Conservation (phyloP, 2,329 filamentous ascomycete genomes). For the Parasarocladium wereldwijsianum region DNA sequence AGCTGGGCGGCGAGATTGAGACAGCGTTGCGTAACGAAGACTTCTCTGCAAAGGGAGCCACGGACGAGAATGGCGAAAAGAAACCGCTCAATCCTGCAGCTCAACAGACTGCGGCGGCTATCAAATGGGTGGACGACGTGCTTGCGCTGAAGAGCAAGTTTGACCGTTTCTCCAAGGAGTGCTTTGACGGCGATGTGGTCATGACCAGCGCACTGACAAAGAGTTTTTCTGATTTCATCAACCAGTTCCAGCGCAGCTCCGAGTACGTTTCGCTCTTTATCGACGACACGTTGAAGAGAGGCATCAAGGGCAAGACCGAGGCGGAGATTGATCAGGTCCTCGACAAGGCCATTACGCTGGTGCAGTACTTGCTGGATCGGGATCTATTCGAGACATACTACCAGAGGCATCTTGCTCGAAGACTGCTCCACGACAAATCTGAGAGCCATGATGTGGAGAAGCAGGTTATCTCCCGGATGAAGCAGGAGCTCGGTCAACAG, state of each 20-base stretch:
- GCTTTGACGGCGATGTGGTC: conserved; percentile 61
- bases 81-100: conserved; percentile 37
- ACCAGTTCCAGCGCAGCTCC: conserved; percentile 68
- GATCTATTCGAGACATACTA: conserved; percentile 96
- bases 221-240: conserved; percentile 89
- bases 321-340: conserved; percentile 69
- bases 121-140: conserved; percentile 92
- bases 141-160: conserved; percentile 78
- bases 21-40: conserved; percentile 42
- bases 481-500: conserved; percentile 85
- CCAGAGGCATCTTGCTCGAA: conserved; percentile 86
- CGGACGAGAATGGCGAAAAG: conserved; percentile 32
- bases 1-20: conserved; percentile 75
- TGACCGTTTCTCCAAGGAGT: conserved; percentile 58
- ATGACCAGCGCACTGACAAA: conserved; percentile 72
- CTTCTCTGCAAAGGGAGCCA: conserved; percentile 28
- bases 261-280: conserved; percentile 95
- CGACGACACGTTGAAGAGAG: conserved; percentile 89
- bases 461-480: conserved; percentile 93
- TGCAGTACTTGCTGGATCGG: conserved; percentile 81
- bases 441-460: conserved; percentile 87
- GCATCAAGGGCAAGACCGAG: conserved; percentile 85
- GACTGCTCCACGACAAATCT: conserved; percentile 76
- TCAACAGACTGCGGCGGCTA: conserved; percentile 71
- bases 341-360: conserved; percentile 76